phyloP scores from a whole-genome alignment of 179 eudicot species.

The Spergularia azorica region DNA sequence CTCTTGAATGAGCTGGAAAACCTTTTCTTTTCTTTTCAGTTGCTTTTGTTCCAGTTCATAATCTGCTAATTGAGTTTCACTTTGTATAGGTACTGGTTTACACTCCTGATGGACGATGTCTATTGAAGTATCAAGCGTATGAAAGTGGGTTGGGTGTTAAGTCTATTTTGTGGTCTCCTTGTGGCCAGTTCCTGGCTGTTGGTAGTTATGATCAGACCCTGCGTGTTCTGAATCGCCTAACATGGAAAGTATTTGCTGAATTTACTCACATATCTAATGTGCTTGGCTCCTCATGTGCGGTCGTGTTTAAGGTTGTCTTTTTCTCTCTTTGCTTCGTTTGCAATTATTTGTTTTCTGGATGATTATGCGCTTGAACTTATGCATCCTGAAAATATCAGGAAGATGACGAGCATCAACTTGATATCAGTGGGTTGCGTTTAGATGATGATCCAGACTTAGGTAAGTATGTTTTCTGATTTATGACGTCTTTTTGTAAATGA shows the following conservation, averaged over 20 bases:
- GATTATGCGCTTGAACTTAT: constrained; percentile 9
- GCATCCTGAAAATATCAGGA: constrained; percentile 51
- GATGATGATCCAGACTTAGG: constrained; percentile 62
- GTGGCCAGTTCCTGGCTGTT: constrained; percentile 89
- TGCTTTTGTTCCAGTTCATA: too few relatives aligned
- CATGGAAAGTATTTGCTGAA: constrained; percentile 97
- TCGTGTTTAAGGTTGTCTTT: constrained; percentile 73
- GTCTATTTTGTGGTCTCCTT: constrained; percentile 96
- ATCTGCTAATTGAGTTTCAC: constrained; percentile 5
- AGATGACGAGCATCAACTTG: constrained; percentile 89
- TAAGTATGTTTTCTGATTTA: constrained; percentile 30
- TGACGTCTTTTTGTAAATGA: background rate
- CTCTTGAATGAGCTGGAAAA: background rate
- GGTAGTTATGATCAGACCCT: constrained; percentile 98
- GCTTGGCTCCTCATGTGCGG: constrained; percentile 89
- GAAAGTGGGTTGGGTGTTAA: constrained; percentile 97
- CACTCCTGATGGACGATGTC: constrained; percentile 92
- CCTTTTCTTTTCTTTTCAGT: too few relatives aligned
- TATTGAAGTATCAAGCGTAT: constrained; percentile 93
- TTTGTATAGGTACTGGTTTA: constrained; percentile 76
- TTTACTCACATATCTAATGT: constrained; percentile 76
- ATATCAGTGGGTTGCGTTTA: constrained; percentile 72
- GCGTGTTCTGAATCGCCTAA: constrained; percentile 84
- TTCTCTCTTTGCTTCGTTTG: constrained; percentile 7
- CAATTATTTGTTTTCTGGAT: constrained; percentile 7